phyloP scores from a whole-genome alignment of 257 asterid species.

The Solanum clarkiae region DNA sequence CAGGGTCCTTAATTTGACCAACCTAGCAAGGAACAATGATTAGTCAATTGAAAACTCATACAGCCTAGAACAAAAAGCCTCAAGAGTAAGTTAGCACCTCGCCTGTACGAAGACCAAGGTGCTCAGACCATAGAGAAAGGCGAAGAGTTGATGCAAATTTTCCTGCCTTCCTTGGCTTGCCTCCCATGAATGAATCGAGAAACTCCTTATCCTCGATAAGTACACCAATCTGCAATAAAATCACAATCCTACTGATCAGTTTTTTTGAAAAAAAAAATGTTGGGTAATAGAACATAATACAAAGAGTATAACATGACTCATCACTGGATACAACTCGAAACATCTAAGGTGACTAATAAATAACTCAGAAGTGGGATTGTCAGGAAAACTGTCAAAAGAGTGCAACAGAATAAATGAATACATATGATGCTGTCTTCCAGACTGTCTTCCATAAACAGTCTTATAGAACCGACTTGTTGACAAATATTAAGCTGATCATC shows the following conservation, averaged over 20 bases:
- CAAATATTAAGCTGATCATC: neutral
- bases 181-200: constrained; percentile 76
- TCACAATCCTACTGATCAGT: neutral
- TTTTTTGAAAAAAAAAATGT: neutral
- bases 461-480: neutral
- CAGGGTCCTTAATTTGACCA: constrained; percentile 66
- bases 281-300: neutral
- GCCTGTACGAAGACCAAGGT: constrained; percentile 71
- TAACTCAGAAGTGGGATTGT: neutral
- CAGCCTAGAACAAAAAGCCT: neutral
- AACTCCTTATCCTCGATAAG: constrained; percentile 84
- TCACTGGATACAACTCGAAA: neutral
- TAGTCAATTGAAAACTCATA: neutral
- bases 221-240: constrained; percentile 60
- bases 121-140: constrained; percentile 90
- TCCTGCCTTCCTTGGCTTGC: constrained; percentile 78
- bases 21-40: constrained; percentile 25
- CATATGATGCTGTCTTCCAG: neutral
- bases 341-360: neutral
- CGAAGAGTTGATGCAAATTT: constrained; percentile 80
- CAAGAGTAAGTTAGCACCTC: constrained; percentile 35
- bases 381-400: neutral
- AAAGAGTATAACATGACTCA: neutral
- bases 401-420: neutral
- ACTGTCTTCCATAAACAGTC: neutral